These are phyloP conservation scores for Blastomyces percursus DNA, from an alignment of 2,329 filamentous ascomycete genomes.

Conservation along the genomic window DNA sequence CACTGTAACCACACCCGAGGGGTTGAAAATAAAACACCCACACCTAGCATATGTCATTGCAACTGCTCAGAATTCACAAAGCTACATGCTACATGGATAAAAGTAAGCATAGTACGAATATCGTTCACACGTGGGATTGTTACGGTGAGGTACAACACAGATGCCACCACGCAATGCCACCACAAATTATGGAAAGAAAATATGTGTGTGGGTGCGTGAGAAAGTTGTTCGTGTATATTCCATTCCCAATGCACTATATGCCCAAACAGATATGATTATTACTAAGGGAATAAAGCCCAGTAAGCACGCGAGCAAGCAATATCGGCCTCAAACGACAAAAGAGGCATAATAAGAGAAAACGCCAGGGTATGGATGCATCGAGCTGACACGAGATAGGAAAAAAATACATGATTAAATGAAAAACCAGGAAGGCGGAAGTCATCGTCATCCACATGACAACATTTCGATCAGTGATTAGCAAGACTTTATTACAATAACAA, in stretches of 20 bases:
- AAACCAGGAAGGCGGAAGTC: neutral
- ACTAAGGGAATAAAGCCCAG: neutral
- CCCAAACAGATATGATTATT: neutral
- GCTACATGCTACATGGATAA: neutral
- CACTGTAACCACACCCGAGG: too few species aligned
- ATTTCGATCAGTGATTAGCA: slow-evolving; percentile 1
- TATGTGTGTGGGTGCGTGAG: neutral
- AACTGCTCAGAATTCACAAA: neutral
- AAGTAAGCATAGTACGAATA: neutral
- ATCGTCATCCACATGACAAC: slow-evolving; percentile 3
- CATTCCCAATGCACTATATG: neutral
- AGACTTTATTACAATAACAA: slow-evolving; percentile 4
- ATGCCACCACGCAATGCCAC: slow-evolving; percentile 1
- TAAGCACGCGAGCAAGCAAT: neutral
- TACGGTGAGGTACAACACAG: neutral
- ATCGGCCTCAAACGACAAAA: neutral
- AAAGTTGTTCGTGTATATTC: neutral
- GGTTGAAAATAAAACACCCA: too few species aligned
- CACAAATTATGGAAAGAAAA: neutral
- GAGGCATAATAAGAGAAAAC: neutral
- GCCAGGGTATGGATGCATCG: slow-evolving; percentile 5
- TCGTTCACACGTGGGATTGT: neutral
- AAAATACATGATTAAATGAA: neutral
- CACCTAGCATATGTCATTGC: neutral
- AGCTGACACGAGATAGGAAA: neutral